Base-by-base conservation (phyloP, 2,329 filamentous ascomycete species). In the Colletotrichum abscissum region DNA sequence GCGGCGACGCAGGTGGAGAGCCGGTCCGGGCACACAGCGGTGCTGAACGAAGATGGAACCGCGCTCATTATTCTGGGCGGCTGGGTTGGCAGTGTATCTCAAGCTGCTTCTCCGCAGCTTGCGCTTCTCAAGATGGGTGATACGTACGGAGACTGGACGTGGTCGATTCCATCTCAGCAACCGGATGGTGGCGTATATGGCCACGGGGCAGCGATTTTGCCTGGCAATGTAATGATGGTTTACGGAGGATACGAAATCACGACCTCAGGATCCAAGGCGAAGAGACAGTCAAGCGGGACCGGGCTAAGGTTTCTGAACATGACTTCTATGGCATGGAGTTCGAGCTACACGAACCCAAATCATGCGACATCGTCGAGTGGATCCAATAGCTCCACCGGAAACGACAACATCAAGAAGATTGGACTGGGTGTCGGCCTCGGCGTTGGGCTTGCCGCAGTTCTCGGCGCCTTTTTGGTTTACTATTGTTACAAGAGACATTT, bases 1-100 rank as follows among this genome's bases (percentile, higher is more conserved):
- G 59, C 16, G 26, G 42, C 74, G 9, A 16, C 63, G 1, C 72
- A 78, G 1, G 87, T 97, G 7, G 93, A 97, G 76, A 94, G 95
- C 49, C 88, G 97, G 68, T 98, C 95, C 4, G 97, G 97, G 0
- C 97, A 99, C 79, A 95, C 94, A 0, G 92, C 96, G 1, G 89
- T 98, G 1, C 84, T 98, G 5, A 94, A 91, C 33, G 89, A 93
- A 65, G 95, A 97, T 78, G 95, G 95, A 0, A 89, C 86, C 30
- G 91, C 89, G n/a, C 86, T 98, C 9, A 85, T 98, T 54, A 85
- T 99, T 1, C 87, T 95, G 73, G 97, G 97, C 24, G 97, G 97
- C 1, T 99, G 97, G 97, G 95, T 98, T 5, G 96, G 95, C 4
- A 92, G 97, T 78, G 87, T 93, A 0, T 88, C 85, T 9, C 93